Percentiles rank a stretch among this genome's conserved stretches.
Evolutionary conservation across 768 basidiomycete genomes (phyloP).

Genomic region (Cyclocybe aegerita): DNA sequence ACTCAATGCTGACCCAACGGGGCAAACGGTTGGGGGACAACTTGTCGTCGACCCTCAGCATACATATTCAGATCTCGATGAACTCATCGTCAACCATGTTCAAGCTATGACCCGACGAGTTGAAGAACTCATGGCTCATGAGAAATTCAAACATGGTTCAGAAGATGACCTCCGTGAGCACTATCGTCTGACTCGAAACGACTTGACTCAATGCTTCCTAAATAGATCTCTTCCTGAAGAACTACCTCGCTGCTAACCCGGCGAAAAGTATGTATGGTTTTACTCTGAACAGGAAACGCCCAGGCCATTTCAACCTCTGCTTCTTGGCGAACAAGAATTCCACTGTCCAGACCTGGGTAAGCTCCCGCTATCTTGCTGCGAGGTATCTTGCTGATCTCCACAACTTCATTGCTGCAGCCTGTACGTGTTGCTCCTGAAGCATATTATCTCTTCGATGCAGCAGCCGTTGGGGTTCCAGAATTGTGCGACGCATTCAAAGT

Average conservation of each 20-base stretch:
- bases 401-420: slow-evolving; percentile 47
- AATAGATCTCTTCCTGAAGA: slow-evolving; percentile 82
- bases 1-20: slow-evolving; percentile 70
- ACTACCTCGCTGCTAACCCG: slow-evolving; percentile 90
- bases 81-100: slow-evolving; percentile 94
- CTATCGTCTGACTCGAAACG: not conserved
- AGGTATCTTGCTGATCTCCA: slow-evolving; percentile 1
- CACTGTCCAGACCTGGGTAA: slow-evolving; percentile 88
- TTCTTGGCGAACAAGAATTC: slow-evolving; percentile 93
- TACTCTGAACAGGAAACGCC: slow-evolving; percentile 81
- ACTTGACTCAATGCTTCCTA: slow-evolving; percentile 4
- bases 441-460: slow-evolving; percentile 87
- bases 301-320: slow-evolving; percentile 91
- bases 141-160: slow-evolving; percentile 88
- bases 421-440: slow-evolving; percentile 86
- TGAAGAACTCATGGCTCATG: slow-evolving; percentile 92
- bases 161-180: slow-evolving; percentile 91
- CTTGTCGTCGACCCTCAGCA: slow-evolving; percentile 77
- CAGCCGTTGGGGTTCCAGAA: slow-evolving; percentile 89
- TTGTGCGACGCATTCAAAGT: slow-evolving; percentile 98
- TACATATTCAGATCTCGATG: slow-evolving; percentile 91
- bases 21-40: slow-evolving; percentile 60
- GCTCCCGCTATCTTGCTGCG: slow-evolving; percentile 23
- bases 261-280: slow-evolving; percentile 96
- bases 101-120: slow-evolving; percentile 91